Conservation (phyloP, 495 filamentous ascomycete species). For the Coniosporium apollinis region DNA sequence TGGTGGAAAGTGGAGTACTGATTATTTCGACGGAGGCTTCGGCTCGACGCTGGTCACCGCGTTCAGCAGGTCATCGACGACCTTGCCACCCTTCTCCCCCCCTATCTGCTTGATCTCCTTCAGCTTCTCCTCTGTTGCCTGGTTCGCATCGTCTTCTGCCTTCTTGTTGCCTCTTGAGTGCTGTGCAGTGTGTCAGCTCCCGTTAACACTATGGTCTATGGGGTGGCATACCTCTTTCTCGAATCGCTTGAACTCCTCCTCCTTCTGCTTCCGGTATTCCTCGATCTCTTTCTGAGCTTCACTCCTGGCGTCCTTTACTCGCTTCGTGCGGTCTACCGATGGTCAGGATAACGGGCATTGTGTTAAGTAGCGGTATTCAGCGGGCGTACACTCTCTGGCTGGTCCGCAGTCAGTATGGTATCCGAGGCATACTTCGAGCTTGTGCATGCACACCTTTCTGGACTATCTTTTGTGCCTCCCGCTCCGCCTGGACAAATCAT, state of each 20-base stretch:
- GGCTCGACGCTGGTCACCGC: slow-evolving; percentile 69
- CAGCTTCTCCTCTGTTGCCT: slow-evolving; percentile 66
- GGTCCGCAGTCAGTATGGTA: slow-evolving; percentile 22
- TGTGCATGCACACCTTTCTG: slow-evolving; percentile 55
- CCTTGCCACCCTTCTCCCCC: slow-evolving; percentile 57
- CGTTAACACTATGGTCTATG: background rate
- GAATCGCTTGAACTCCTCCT: slow-evolving; percentile 88
- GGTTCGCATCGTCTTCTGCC: slow-evolving; percentile 69
- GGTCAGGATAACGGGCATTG: slow-evolving; percentile 1
- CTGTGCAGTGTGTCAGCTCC: slow-evolving; percentile 23
- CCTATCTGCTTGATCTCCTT: slow-evolving; percentile 68
- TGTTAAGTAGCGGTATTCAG: background rate
- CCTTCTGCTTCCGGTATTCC: slow-evolving; percentile 77
- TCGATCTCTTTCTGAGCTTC: slow-evolving; percentile 98
- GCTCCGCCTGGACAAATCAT: slow-evolving; percentile 55
- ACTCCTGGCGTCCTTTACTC: slow-evolving; percentile 83
- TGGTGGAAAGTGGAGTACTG: too few relatives aligned
- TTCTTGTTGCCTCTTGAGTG: slow-evolving; percentile 77
- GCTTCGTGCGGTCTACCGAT: slow-evolving; percentile 74
- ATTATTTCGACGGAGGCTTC: too few relatives aligned
- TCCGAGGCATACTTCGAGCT: background rate
- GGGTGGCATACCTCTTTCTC: slow-evolving; percentile 56
- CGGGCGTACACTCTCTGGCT: slow-evolving; percentile 69
- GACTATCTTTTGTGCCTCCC: slow-evolving; percentile 97
- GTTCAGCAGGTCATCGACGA: slow-evolving; percentile 61